phyloP scores from a whole-genome alignment of 1,139 yeast species.

The Yamadazyma sp. region DNA sequence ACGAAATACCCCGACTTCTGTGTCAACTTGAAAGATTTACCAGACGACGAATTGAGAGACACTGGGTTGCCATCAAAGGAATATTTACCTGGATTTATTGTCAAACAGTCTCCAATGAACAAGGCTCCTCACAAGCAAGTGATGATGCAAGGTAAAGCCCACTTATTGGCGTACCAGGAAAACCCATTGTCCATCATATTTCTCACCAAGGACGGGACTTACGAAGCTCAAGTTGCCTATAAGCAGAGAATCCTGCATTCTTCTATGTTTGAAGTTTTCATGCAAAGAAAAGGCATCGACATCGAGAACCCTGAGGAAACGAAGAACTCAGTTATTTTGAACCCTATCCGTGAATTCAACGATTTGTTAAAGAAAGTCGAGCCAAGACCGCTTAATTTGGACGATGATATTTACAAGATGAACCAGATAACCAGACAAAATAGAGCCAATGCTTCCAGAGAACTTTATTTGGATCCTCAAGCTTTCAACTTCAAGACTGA shows the following conservation, averaged over 20 bases:
- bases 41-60: conserved; percentile 20
- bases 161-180: conserved; percentile 42
- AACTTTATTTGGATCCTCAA: conserved; percentile 17
- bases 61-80: conserved; percentile 21
- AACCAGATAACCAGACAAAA: conserved; percentile 16
- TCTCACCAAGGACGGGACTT: conserved; percentile 38
- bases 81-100: conserved; percentile 27
- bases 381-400: conserved; percentile 15
- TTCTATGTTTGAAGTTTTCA: conserved; percentile 25
- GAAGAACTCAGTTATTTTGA: conserved; percentile 16
- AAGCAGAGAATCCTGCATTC: conserved; percentile 26
- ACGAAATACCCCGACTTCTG: conserved; percentile 26
- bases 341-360: conserved; percentile 19
- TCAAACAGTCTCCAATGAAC: conserved; percentile 26
- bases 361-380: conserved; percentile 12
- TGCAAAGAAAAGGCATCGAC: conserved; percentile 21
- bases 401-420: conserved; percentile 23
- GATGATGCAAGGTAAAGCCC: conserved; percentile 42
- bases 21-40: conserved; percentile 19
- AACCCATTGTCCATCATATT: conserved; percentile 44
- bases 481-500: conserved; percentile 22
- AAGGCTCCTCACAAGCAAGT: conserved; percentile 29
- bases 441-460: conserved; percentile 15
- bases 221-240: conserved; percentile 21
- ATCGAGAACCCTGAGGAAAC: conserved; percentile 16